These are phyloP conservation scores for Sarocladium strictum DNA, from an alignment of 2,329 filamentous ascomycete genomes.

Conservation along the genomic window DNA sequence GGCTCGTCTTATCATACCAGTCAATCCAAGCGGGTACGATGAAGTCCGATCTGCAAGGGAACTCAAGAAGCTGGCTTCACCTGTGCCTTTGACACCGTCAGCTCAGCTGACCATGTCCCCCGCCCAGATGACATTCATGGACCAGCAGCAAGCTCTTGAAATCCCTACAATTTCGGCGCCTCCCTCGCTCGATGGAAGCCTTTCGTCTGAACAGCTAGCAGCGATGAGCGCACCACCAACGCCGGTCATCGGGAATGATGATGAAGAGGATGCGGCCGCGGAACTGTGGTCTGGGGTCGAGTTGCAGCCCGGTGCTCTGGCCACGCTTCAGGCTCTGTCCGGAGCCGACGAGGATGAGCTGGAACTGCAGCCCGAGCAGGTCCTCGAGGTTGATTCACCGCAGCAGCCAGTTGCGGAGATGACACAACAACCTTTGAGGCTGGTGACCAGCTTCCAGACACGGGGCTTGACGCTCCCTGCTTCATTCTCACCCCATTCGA, in stretches of 20 bases:
- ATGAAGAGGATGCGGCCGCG: slow-evolving; percentile 45
- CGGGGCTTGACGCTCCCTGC: slow-evolving; percentile 16
- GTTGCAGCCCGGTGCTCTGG: slow-evolving; percentile 74
- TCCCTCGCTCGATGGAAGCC: slow-evolving; percentile 83
- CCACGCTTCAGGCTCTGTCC: slow-evolving; percentile 70
- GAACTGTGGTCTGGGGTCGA: slow-evolving; percentile 66
- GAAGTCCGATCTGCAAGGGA: slow-evolving; percentile 40
- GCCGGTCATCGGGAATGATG: slow-evolving; percentile 59
- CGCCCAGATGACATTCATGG: slow-evolving; percentile 66
- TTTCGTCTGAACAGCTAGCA: slow-evolving; percentile 82
- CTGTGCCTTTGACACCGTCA: slow-evolving; percentile 58
- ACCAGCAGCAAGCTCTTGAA: slow-evolving; percentile 52
- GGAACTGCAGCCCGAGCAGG: slow-evolving; percentile 40
- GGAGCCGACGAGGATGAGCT: slow-evolving; percentile 61
- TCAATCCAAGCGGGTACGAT: slow-evolving; percentile 20
- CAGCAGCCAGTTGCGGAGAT: slow-evolving; percentile 31
- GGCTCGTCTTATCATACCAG: slow-evolving; percentile 46
- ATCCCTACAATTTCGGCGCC: slow-evolving; percentile 73
- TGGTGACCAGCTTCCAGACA: slow-evolving; percentile 37
- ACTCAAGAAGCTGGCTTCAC: slow-evolving; percentile 40
- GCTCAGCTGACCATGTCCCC: slow-evolving; percentile 70
- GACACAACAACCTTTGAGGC: slow-evolving; percentile 44
- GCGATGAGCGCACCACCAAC: slow-evolving; percentile 79
- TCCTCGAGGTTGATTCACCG: slow-evolving; percentile 36
- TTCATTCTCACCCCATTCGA: slow-evolving; percentile 23